These are phyloP conservation scores for Arachnomyces sp. DNA, from an alignment of 2,329 filamentous ascomycete genomes.

Conservation along the genomic window DNA sequence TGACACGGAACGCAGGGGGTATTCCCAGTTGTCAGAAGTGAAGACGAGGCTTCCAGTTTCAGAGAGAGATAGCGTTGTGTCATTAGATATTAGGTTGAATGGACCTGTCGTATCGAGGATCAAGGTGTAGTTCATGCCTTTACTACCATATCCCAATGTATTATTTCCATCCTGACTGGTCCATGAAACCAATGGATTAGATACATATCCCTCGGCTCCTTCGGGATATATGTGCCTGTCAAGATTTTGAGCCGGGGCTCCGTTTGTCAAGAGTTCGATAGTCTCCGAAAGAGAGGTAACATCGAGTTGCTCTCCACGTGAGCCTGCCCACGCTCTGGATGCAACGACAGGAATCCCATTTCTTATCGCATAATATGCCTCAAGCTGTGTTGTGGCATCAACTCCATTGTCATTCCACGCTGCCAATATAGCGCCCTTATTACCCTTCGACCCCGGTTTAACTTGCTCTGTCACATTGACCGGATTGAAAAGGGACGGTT, in stretches of 20 bases:
- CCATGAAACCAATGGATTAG: conserved; percentile 27
- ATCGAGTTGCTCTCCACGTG: conserved; percentile 36
- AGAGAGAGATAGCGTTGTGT: conserved; percentile 35
- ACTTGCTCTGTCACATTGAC: conserved; percentile 45
- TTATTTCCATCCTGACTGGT: conserved; percentile 15
- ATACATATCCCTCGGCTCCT: conserved; percentile 30
- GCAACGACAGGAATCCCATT: conserved; percentile 45
- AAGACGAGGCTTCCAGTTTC: conserved; percentile 34
- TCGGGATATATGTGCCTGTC: conserved; percentile 37
- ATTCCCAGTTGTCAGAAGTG: conserved; percentile 37
- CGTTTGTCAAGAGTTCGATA: conserved; percentile 36
- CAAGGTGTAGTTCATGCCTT: conserved; percentile 52
- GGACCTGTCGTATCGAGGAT: conserved; percentile 40
- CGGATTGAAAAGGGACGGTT: conserved; percentile 45
- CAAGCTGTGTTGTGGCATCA: conserved; percentile 45
- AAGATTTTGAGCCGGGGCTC: conserved; percentile 44
- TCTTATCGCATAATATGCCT: conserved; percentile 46
- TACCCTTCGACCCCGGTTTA: conserved; percentile 25
- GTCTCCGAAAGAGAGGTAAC: conserved; percentile 29
- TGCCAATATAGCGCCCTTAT: conserved; percentile 44
- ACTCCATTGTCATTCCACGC: conserved; percentile 51
- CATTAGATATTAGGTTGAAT: conserved; percentile 39
- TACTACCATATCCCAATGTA: conserved; percentile 38
- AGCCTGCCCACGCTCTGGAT: conserved; percentile 49
- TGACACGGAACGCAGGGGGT: conserved; percentile 43